Conservation (phyloP, 2,329 filamentous ascomycete genomes). For the Sclerotinia glacialis region DNA sequence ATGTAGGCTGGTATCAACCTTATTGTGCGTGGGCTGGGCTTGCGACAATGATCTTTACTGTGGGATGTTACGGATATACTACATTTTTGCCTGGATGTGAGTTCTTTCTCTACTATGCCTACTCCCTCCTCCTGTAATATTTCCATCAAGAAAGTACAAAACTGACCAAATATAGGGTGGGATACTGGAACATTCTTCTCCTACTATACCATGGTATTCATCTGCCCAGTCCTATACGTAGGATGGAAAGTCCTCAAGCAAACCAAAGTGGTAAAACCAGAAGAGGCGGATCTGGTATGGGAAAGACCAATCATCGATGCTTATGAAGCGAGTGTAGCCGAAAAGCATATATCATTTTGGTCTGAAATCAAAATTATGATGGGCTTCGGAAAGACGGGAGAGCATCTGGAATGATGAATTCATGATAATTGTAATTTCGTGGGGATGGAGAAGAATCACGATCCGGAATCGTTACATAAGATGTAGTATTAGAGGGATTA, state of each 20-base stretch:
- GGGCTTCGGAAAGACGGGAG: slow-evolving; percentile 28
- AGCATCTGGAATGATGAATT: slow-evolving; percentile 27
- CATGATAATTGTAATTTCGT: neutral
- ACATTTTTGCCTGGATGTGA: slow-evolving; percentile 62
- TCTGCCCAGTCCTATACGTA: slow-evolving; percentile 58
- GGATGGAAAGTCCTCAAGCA: slow-evolving; percentile 68
- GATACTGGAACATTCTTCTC: slow-evolving; percentile 65
- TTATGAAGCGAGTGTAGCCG: slow-evolving; percentile 29
- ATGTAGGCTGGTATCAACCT: slow-evolving; percentile 59
- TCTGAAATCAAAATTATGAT: slow-evolving; percentile 31
- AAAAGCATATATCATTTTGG: slow-evolving; percentile 31
- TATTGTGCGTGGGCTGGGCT: slow-evolving; percentile 62
- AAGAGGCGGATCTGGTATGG: slow-evolving; percentile 53
- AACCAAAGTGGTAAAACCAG: slow-evolving; percentile 49
- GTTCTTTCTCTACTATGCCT: neutral
- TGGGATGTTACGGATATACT: slow-evolving; percentile 69
- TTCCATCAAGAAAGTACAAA: neutral
- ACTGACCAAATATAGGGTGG: slow-evolving; percentile 50
- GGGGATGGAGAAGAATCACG: neutral
- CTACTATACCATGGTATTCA: slow-evolving; percentile 64
- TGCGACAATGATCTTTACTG: slow-evolving; percentile 62
- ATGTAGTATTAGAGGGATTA: neutral
- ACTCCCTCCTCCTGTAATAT: neutral
- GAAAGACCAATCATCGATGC: slow-evolving; percentile 34
- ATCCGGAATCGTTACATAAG: neutral